phyloP scores from a whole-genome alignment of 192 early-diverging fungal species.

The Gonapodya prolifera region DNA sequence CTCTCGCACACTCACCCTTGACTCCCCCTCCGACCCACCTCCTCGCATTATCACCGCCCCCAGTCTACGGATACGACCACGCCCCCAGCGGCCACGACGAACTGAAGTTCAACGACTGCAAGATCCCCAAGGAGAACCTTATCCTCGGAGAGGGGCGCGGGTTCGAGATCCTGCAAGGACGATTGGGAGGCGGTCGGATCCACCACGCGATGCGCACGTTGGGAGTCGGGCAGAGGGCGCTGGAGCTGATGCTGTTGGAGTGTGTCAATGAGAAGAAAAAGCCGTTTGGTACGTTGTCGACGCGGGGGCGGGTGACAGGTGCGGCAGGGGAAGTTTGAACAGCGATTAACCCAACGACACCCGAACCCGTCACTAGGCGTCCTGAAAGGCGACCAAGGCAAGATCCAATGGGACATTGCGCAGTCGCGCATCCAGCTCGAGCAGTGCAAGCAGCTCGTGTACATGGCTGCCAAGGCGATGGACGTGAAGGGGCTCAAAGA shows the following conservation, averaged over 20 bases:
- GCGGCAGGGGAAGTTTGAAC: too few species aligned
- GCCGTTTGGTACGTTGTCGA: too few species aligned
- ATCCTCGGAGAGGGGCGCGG: neutral
- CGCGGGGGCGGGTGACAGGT: too few species aligned
- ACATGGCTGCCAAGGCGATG: constrained; percentile 80
- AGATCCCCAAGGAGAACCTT: constrained; percentile 52
- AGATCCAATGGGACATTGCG: constrained; percentile 62
- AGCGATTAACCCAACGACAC: too few species aligned
- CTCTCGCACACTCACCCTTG: too few species aligned
- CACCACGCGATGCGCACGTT: too few species aligned
- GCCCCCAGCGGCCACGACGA: constrained; percentile 94
- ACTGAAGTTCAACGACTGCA: constrained; percentile 76
- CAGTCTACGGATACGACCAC: constrained; percentile 89
- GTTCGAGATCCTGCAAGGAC: neutral
- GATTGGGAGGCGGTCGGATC: too few species aligned
- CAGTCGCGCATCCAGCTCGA: constrained; percentile 83
- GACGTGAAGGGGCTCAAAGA: constrained; percentile 74
- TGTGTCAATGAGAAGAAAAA: too few species aligned
- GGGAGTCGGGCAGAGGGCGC: too few species aligned
- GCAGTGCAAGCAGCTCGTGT: constrained; percentile 77
- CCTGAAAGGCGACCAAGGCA: too few species aligned
- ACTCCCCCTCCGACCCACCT: too few species aligned
- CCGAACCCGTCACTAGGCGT: neutral
- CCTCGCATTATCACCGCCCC: too few species aligned
- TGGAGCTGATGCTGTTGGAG: constrained; percentile 34